phyloP scores from a whole-genome alignment of 495 filamentous ascomycete genomes.

The Thozetella sp. region DNA sequence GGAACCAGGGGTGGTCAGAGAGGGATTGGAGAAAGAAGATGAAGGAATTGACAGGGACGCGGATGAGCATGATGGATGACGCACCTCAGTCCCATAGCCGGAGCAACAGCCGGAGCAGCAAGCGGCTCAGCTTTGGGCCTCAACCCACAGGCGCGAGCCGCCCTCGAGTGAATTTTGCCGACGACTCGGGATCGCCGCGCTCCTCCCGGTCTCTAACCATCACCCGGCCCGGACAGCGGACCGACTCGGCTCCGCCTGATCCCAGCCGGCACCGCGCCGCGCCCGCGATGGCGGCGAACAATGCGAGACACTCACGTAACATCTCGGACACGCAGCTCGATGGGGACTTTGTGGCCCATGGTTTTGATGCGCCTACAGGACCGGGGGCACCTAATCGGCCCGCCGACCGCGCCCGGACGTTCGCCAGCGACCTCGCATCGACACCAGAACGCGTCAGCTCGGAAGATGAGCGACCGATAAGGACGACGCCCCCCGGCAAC shows the following conservation, averaged over 20 bases:
- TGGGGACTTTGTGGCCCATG: slow-evolving; percentile 7
- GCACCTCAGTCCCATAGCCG: slow-evolving; percentile 55
- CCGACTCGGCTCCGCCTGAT: slow-evolving; percentile 45
- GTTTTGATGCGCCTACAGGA: slow-evolving; percentile 15
- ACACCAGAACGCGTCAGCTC: slow-evolving; percentile 61
- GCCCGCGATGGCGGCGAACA: slow-evolving; percentile 46
- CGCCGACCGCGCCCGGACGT: slow-evolving; percentile 27
- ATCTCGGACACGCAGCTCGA: slow-evolving; percentile 34
- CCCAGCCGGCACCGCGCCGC: slow-evolving; percentile 35
- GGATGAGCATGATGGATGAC: slow-evolving; percentile 63
- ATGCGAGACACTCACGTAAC: slow-evolving; percentile 34
- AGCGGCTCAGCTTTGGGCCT: slow-evolving; percentile 67
- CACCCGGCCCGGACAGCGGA: slow-evolving; percentile 40
- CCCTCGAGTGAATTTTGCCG: slow-evolving; percentile 65
- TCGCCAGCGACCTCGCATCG: slow-evolving; percentile 37
- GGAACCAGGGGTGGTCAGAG: slow-evolving; percentile 80
- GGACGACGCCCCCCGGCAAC: slow-evolving; percentile 31
- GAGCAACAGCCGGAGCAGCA: slow-evolving; percentile 59
- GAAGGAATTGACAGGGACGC: slow-evolving; percentile 85
- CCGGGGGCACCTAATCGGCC: slow-evolving; percentile 18
- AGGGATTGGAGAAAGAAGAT: slow-evolving; percentile 86
- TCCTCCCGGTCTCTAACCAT: slow-evolving; percentile 56
- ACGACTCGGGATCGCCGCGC: slow-evolving; percentile 53
- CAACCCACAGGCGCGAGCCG: slow-evolving; percentile 30
- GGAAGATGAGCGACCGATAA: slow-evolving; percentile 47